Conservation (phyloP, 1,284 basidiomycete genomes). For the Coniophora puteana region DNA sequence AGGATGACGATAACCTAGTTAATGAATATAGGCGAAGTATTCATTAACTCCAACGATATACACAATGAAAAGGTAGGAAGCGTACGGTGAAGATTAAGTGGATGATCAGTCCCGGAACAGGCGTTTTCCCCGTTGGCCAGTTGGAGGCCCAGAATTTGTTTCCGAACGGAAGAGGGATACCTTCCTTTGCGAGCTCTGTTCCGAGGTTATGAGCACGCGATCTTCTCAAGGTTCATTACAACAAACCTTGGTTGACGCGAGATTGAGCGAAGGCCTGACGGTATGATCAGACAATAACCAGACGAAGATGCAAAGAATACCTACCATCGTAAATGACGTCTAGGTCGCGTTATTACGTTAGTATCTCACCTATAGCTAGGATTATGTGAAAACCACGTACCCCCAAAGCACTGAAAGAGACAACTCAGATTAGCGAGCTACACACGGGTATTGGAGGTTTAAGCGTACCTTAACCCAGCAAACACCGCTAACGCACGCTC, state of each 20-base stretch:
- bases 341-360: conserved; percentile 25
- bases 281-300: neutral
- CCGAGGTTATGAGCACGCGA: conserved; percentile 1
- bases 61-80: neutral
- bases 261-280: conserved; percentile 35
- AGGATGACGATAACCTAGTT: conserved; percentile 45
- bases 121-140: conserved; percentile 34
- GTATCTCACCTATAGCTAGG: conserved; percentile 14
- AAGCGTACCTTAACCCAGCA: conserved; percentile 37
- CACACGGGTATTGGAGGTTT: neutral
- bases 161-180: conserved; percentile 35
- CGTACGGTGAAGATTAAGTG: conserved; percentile 31
- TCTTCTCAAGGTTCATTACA: neutral
- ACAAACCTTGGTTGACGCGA: conserved; percentile 35
- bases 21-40: no score
- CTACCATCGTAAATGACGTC: neutral
- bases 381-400: neutral
- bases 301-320: neutral
- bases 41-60: neutral
- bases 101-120: conserved; percentile 35
- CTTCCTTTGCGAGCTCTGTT: conserved; percentile 41
- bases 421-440: no score
- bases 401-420: conserved; percentile 5
- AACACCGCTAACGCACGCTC: conserved; percentile 41
- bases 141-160: conserved; percentile 38